A percentile compares a stretch with the other conserved stretches of the same genome.
These are phyloP conservation scores for Dictyostelium brefeldianum DNA, from an alignment of 78 protist species.

Conservation along the genomic window DNA sequence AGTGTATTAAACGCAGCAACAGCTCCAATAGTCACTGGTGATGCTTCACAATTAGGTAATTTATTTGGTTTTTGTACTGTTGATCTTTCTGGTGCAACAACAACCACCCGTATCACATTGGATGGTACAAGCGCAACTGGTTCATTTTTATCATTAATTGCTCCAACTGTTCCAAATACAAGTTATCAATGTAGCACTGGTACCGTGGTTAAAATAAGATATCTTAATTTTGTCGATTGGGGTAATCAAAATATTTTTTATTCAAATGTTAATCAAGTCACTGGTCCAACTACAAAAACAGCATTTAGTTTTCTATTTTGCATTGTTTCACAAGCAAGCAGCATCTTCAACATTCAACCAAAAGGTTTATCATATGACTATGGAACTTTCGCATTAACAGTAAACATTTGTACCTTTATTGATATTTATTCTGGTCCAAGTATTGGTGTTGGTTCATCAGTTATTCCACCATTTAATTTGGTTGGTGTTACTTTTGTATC, in stretches of 20 bases:
- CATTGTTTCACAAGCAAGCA: background rate
- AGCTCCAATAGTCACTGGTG: background rate
- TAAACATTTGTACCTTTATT: background rate
- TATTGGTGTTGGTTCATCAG: background rate
- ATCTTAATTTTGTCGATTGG: background rate
- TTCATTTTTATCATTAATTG: background rate
- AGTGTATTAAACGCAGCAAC: background rate
- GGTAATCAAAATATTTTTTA: background rate
- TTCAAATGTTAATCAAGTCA: background rate
- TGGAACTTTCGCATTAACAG: background rate
- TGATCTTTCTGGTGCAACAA: background rate
- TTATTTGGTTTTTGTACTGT: background rate
- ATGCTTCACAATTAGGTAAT: background rate
- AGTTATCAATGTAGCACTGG: background rate
- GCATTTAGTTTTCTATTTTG: background rate
- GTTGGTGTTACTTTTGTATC: background rate
- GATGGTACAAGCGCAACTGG: background rate
- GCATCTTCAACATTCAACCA: background rate
- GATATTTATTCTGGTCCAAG: background rate
- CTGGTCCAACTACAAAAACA: background rate
- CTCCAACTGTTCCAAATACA: background rate
- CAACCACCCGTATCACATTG: background rate
- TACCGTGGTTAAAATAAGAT: background rate
- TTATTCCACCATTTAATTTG: constrained; percentile 1
- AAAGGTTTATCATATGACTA: background rate